Percentiles rank a stretch among this genome's conserved stretches.
phyloP scores from a whole-genome alignment of 2,329 filamentous ascomycete genomes.

The Lecanicillium sp. region DNA sequence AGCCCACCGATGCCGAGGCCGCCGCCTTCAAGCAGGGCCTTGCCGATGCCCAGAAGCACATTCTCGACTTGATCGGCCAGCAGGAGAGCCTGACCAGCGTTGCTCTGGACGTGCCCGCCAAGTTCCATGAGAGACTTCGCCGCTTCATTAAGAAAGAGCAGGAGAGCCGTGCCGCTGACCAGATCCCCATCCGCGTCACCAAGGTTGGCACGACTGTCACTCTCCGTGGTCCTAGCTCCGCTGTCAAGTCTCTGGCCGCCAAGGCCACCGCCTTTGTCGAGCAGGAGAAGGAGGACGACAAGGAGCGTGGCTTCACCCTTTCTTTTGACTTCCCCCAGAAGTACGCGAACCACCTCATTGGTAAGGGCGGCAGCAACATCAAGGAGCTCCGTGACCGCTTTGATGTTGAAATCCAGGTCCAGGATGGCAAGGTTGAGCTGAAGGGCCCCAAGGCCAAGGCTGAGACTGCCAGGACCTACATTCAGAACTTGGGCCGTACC shows the following conservation, averaged over 20 bases:
- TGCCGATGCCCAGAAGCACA: slow-evolving; percentile 49
- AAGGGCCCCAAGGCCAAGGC: slow-evolving; percentile 95
- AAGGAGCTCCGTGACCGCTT: slow-evolving; percentile 60
- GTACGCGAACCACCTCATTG: slow-evolving; percentile 78
- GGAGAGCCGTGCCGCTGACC: slow-evolving; percentile 46
- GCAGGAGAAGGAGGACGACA: slow-evolving; percentile 86
- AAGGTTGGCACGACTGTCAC: slow-evolving; percentile 57
- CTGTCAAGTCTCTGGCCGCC: slow-evolving; percentile 63
- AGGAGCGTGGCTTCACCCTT: slow-evolving; percentile 81
- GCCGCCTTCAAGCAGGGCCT: slow-evolving; percentile 50
- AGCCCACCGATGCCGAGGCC: slow-evolving; percentile 45
- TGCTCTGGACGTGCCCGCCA: slow-evolving; percentile 52
- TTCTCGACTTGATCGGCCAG: slow-evolving; percentile 51
- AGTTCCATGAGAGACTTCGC: slow-evolving; percentile 58
- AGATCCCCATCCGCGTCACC: slow-evolving; percentile 56
- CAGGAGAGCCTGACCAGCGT: slow-evolving; percentile 49
- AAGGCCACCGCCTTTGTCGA: slow-evolving; percentile 76
- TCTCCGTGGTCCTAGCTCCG: slow-evolving; percentile 68
- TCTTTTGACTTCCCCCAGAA: slow-evolving; percentile 93
- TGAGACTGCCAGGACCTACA: slow-evolving; percentile 77
- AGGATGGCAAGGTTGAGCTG: slow-evolving; percentile 90
- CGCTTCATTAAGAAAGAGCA: slow-evolving; percentile 62
- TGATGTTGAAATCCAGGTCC: slow-evolving; percentile 75
- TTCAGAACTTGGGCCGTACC: slow-evolving; percentile 70
- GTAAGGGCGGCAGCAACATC: slow-evolving; percentile 62